These are phyloP conservation scores for Fusarium phyllophilum DNA, from an alignment of 2,329 filamentous ascomycete genomes.

Conservation along the genomic window DNA sequence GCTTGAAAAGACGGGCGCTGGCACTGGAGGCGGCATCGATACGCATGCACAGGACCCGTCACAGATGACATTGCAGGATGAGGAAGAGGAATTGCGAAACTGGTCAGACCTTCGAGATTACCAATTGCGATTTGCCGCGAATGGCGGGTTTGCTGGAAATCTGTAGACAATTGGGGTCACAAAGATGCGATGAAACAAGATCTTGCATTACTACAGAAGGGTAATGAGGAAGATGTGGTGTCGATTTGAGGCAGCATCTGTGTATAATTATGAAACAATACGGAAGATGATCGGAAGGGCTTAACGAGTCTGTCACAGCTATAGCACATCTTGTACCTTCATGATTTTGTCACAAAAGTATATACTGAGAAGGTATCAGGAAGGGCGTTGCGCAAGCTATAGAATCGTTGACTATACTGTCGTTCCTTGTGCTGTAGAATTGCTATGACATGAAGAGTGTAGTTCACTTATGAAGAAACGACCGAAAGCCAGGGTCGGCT, in stretches of 20 bases:
- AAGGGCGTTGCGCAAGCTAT: not conserved
- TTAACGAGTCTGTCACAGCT: not conserved
- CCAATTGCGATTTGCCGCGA: constrained; percentile 76
- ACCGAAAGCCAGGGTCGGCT: not conserved
- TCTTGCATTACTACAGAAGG: not conserved
- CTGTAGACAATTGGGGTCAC: constrained; percentile 19
- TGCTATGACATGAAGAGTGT: not conserved
- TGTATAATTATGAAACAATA: constrained; percentile 16
- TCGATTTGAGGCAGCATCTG: not conserved
- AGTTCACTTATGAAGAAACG: not conserved
- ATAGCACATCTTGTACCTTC: not conserved
- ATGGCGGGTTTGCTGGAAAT: constrained; percentile 62
- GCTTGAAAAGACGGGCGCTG: constrained; percentile 71
- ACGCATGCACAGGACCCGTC: constrained; percentile 47
- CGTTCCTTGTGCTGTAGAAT: not conserved
- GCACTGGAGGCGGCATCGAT: constrained; percentile 42
- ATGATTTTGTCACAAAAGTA: not conserved
- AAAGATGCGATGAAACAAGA: not conserved
- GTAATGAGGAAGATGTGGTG: not conserved
- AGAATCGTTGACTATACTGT: not conserved
- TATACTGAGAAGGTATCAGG: not conserved
- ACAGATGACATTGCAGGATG: constrained; percentile 65
- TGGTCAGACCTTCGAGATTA: constrained; percentile 86
- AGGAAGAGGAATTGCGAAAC: constrained; percentile 78
- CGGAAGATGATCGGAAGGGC: not conserved